These are phyloP conservation scores for Podaxis sp. DNA, from an alignment of 768 basidiomycete genomes.

Conservation along the genomic window DNA sequence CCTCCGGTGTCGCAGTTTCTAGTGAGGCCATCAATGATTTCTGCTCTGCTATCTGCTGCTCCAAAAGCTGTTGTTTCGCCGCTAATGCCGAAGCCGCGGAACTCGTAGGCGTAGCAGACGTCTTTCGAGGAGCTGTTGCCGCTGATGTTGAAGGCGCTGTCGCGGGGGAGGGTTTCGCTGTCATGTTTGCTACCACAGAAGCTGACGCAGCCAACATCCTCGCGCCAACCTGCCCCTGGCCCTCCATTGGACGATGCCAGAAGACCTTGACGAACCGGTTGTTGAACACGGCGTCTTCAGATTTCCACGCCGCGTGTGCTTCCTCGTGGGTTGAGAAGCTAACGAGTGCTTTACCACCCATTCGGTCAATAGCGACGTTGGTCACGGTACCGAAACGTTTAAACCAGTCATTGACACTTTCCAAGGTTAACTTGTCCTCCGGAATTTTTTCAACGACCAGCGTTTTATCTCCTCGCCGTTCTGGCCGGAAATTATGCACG, in stretches of 20 bases:
- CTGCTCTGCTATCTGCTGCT: conserved; percentile 86
- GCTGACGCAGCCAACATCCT: conserved; percentile 83
- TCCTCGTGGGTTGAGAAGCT: conserved; percentile 83
- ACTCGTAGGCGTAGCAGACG: conserved; percentile 18
- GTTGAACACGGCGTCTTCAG: conserved; percentile 91
- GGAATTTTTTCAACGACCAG: conserved; percentile 96
- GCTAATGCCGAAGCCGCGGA: conserved; percentile 51
- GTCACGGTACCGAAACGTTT: conserved; percentile 90
- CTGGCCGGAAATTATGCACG: conserved; percentile 64
- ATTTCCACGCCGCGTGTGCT: conserved; percentile 88
- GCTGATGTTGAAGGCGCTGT: conserved; percentile 23
- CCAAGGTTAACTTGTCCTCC: conserved; percentile 74
- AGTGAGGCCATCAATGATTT: conserved; percentile 79
- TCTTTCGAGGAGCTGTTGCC: conserved; percentile 18
- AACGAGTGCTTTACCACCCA: conserved; percentile 77
- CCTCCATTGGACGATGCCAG: conserved; percentile 93
- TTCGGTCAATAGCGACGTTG: conserved; percentile 84
- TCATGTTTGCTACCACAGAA: conserved; percentile 66
- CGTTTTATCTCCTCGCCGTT: conserved; percentile 71
- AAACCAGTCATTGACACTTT: conserved; percentile 85
- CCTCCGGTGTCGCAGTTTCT: conserved; percentile 58
- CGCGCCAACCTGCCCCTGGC: conserved; percentile 78
- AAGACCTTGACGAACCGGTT: conserved; percentile 95
- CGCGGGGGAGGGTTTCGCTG: conserved; percentile 31
- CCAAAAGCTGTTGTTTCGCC: conserved; percentile 72